phyloP scores from a whole-genome alignment of 2,329 filamentous ascomycete species.

The Penicillium sumatraense region DNA sequence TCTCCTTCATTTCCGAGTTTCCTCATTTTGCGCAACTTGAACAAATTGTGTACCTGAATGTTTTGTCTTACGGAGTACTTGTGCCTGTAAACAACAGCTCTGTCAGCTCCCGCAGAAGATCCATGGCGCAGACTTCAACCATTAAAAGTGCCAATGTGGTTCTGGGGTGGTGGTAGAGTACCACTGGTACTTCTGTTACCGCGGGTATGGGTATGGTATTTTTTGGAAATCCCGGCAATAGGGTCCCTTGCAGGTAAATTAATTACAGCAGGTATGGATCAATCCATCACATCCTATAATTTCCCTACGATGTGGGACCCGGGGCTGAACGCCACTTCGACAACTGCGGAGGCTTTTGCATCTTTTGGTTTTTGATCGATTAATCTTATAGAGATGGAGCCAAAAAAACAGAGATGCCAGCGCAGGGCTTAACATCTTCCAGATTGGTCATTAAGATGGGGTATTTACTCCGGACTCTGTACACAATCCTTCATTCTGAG shows the following conservation, averaged over 20 bases:
- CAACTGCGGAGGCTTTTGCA: conserved; percentile 3
- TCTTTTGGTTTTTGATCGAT: background rate
- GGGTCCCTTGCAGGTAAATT: conserved; percentile 7
- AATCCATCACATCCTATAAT: conserved; percentile 8
- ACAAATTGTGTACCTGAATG: too few relatives aligned
- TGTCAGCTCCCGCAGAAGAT: background rate
- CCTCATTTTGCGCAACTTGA: background rate
- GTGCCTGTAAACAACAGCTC: background rate
- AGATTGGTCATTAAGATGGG: background rate
- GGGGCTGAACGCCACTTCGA: conserved; percentile 26
- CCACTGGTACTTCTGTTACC: background rate
- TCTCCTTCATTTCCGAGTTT: background rate
- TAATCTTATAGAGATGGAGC: background rate
- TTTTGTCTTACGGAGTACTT: too few relatives aligned
- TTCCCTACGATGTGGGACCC: conserved; percentile 24
- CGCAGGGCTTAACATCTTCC: background rate
- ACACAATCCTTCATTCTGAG: too few relatives aligned
- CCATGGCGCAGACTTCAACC: background rate
- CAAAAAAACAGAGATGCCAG: background rate
- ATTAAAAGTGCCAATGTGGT: background rate
- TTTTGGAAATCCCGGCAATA: background rate
- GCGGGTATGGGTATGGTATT: background rate
- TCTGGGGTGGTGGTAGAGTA: background rate
- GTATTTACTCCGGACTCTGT: background rate
- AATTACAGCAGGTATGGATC: background rate